Percentiles rank a stretch among this genome's conserved stretches.
These are phyloP conservation scores for Aspergillus piperis DNA, from an alignment of 2,329 filamentous ascomycete genomes.

Conservation along the genomic window DNA sequence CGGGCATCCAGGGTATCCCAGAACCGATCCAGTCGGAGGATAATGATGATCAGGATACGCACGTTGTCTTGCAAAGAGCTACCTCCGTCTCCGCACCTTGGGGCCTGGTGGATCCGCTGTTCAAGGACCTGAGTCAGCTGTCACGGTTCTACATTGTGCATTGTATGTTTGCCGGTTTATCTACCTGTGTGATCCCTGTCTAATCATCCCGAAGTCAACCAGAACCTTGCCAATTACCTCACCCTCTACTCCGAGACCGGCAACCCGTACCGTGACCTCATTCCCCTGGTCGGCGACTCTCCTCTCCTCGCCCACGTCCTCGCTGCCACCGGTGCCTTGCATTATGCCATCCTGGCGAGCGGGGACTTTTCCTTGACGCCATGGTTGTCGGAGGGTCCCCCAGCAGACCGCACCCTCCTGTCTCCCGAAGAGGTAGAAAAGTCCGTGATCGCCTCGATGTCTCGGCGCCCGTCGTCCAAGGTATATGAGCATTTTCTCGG, in stretches of 20 bases:
- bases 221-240: slow-evolving; percentile 47
- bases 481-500: slow-evolving; percentile 45
- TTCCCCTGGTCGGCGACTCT: slow-evolving; percentile 47
- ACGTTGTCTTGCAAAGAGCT: slow-evolving; percentile 1
- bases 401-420: slow-evolving; percentile 18
- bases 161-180: slow-evolving; percentile 32
- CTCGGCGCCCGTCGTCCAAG: slow-evolving; percentile 36
- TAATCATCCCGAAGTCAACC: slow-evolving; percentile 33
- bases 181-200: slow-evolving; percentile 11
- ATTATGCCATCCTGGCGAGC: slow-evolving; percentile 46
- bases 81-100: slow-evolving; percentile 35
- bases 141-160: slow-evolving; percentile 52
- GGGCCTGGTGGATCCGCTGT: slow-evolving; percentile 49
- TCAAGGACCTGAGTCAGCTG: slow-evolving; percentile 47
- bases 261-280: slow-evolving; percentile 53
- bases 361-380: slow-evolving; percentile 37
- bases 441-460: slow-evolving; percentile 32
- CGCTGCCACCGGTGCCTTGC: slow-evolving; percentile 51
- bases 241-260: slow-evolving; percentile 50
- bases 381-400: slow-evolving; percentile 29
- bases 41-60: not conserved
- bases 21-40: not conserved
- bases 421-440: slow-evolving; percentile 32
- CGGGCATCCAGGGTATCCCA: not conserved
- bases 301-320: slow-evolving; percentile 51